These are phyloP conservation scores for Colletotrichum eleusines DNA, from an alignment of 2,329 filamentous ascomycete genomes.

Conservation along the genomic window DNA sequence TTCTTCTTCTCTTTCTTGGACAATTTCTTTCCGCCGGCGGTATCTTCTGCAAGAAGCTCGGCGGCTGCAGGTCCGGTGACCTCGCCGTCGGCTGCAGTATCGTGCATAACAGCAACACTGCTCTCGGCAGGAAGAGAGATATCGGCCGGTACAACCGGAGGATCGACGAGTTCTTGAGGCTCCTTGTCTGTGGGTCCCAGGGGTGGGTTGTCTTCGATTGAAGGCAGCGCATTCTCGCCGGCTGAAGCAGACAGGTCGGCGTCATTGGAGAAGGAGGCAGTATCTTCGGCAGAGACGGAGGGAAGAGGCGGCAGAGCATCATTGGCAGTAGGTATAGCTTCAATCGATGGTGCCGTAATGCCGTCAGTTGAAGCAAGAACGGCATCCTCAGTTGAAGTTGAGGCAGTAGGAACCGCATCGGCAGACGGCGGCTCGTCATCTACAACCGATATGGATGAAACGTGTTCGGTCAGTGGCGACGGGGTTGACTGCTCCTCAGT, in stretches of 20 bases:
- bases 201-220: background rate
- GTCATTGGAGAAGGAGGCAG: background rate
- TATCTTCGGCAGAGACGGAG: background rate
- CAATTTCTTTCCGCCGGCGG: constrained; percentile 16
- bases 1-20: constrained; percentile 48
- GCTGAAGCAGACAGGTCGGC: background rate
- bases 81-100: background rate
- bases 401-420: background rate
- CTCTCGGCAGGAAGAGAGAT: background rate
- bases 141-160: background rate
- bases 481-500: background rate
- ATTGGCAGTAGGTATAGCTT: background rate
- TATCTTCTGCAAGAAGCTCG: constrained; percentile 25
- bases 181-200: background rate
- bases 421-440: background rate
- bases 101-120: background rate
- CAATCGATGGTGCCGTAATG: background rate
- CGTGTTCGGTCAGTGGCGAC: background rate
- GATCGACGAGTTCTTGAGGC: background rate
- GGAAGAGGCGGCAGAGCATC: constrained; percentile 8
- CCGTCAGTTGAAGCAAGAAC: background rate
- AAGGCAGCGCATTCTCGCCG: background rate
- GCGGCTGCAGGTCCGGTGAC: background rate
- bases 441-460: background rate
- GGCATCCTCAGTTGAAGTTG: background rate